Conservation (phyloP, 2,329 filamentous ascomycete species). For the Venturia aucupariae region DNA sequence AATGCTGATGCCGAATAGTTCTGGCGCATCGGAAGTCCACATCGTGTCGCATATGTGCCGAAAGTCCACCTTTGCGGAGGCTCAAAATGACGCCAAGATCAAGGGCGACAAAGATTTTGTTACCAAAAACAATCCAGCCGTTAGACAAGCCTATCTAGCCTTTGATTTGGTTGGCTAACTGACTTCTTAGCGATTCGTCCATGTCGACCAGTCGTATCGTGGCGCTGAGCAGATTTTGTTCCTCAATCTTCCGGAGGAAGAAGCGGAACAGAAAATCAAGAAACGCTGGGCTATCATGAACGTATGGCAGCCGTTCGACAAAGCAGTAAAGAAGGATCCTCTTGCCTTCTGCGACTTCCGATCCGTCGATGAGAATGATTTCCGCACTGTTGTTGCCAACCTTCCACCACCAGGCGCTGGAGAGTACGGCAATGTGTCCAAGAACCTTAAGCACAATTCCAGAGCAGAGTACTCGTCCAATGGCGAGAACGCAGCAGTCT, state of each 20-base stretch:
- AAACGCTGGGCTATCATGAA: conserved; percentile 10
- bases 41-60: conserved; percentile 16
- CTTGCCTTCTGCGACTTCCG: conserved; percentile 18
- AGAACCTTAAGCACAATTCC: conserved; percentile 15
- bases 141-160: not conserved
- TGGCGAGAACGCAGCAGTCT: conserved; percentile 14
- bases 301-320: conserved; percentile 21
- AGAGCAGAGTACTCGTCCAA: conserved; percentile 16
- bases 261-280: conserved; percentile 3
- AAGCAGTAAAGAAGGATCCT: conserved; percentile 17
- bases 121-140: not conserved
- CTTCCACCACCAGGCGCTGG: conserved; percentile 16
- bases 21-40: conserved; percentile 15
- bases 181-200: not conserved
- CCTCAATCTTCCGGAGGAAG: conserved; percentile 8
- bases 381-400: conserved; percentile 13
- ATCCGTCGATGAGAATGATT: conserved; percentile 7
- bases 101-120: conserved; percentile 1
- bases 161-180: not conserved
- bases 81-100: conserved; percentile 2
- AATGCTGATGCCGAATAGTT: conserved; percentile 13
- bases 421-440: conserved; percentile 16
- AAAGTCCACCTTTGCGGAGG: not conserved
- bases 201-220: conserved; percentile 13
- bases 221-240: conserved; percentile 2